Percentiles rank a stretch among this genome's conserved stretches.
phyloP scores from a whole-genome alignment of 2,329 filamentous ascomycete species.

The Nectriaceae sp. region DNA sequence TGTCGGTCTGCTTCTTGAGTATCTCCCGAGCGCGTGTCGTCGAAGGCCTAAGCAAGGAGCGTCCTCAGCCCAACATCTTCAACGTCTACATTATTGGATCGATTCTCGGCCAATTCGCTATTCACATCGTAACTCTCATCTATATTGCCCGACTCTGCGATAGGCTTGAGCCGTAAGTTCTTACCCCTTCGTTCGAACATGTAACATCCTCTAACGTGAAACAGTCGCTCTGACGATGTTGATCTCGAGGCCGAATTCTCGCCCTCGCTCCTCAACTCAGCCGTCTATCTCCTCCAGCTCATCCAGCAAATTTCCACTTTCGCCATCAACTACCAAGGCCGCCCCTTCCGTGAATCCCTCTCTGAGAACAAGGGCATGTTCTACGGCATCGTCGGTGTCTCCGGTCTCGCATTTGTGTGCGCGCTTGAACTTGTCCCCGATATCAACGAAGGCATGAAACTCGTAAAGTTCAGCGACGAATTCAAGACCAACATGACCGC shows the following conservation, averaged over 20 bases:
- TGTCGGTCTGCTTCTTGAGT: constrained; percentile 98
- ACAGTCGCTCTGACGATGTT: constrained; percentile 58
- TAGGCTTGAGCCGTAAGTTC: constrained; percentile 77
- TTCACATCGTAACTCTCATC: constrained; percentile 91
- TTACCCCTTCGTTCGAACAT: not conserved
- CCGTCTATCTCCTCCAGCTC: constrained; percentile 93
- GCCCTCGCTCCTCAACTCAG: constrained; percentile 92
- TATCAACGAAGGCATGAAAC: constrained; percentile 88
- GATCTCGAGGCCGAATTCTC: constrained; percentile 95
- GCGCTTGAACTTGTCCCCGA: constrained; percentile 95
- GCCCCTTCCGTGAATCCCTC: constrained; percentile 94
- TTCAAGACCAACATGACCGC: constrained; percentile 86
- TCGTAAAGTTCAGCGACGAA: constrained; percentile 85
- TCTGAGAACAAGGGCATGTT: constrained; percentile 98
- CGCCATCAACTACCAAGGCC: constrained; percentile 98
- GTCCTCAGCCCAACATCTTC: constrained; percentile 98
- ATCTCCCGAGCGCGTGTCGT: constrained; percentile 98
- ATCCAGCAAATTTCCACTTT: constrained; percentile 99
- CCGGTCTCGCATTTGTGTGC: constrained; percentile 88
- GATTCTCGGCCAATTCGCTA: constrained; percentile 93
- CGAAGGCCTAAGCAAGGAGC: constrained; percentile 92
- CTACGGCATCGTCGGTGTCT: constrained; percentile 89
- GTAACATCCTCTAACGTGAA: constrained; percentile 25
- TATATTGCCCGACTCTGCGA: constrained; percentile 93
- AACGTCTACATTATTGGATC: constrained; percentile 99